Percentiles rank a stretch among this genome's conserved stretches.
These are phyloP conservation scores for Annulohypoxylon moriforme DNA, from an alignment of 495 filamentous ascomycete species.

Conservation along the genomic window DNA sequence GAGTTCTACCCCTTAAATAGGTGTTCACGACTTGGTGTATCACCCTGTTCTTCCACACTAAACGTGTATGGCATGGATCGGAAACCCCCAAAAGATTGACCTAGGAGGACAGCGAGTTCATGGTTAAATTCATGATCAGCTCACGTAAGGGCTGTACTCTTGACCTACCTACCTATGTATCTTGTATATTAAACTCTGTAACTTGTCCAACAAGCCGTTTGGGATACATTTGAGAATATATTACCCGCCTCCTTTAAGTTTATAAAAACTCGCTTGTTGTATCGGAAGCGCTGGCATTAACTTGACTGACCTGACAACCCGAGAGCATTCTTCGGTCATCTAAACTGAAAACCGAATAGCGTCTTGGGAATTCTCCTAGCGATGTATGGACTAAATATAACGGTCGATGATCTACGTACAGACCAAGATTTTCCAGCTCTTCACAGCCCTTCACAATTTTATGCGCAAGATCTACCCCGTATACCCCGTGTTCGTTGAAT, in stretches of 20 bases:
- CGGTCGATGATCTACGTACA: background rate
- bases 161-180: background rate
- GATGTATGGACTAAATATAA: background rate
- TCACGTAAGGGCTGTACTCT: background rate
- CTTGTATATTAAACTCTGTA: background rate
- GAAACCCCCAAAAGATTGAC: background rate
- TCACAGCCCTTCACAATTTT: background rate
- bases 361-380: background rate
- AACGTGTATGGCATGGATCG: background rate
- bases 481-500: background rate
- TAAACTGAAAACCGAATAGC: background rate
- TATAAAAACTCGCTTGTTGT: background rate
- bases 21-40: background rate
- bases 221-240: background rate
- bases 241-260: background rate
- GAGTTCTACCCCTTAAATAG: background rate
- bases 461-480: background rate
- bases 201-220: background rate
- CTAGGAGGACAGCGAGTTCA: background rate
- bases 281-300: background rate
- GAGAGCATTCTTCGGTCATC: background rate
- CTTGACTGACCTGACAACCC: background rate
- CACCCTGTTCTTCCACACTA: background rate
- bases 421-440: background rate
- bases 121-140: background rate